phyloP scores from a whole-genome alignment of 495 filamentous ascomycete genomes.

The Podospora sp. region DNA sequence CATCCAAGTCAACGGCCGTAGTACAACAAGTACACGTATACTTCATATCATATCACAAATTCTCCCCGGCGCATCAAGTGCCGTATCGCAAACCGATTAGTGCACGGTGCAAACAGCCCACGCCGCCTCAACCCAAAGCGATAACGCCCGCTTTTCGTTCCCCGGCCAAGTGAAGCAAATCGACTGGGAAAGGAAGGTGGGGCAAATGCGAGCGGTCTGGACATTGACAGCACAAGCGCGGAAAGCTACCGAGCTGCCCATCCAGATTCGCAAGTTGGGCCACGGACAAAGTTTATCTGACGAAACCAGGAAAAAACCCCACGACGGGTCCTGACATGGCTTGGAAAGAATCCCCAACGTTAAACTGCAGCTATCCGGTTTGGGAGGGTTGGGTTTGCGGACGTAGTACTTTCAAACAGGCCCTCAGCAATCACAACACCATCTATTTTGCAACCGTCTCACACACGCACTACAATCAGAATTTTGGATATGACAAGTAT shows the following conservation, averaged over 20 bases:
- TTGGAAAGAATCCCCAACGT: background rate
- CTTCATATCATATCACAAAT: slow-evolving; percentile 4
- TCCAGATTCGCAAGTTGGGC: background rate
- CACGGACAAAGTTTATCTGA: background rate
- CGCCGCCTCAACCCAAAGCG: background rate
- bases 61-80: background rate
- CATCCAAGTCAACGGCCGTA: slow-evolving; percentile 13
- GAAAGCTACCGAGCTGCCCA: background rate
- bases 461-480: slow-evolving; percentile 2
- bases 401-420: slow-evolving; percentile 6
- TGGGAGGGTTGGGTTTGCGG: background rate
- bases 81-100: background rate
- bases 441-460: slow-evolving; percentile 1
- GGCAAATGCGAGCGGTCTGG: background rate
- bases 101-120: slow-evolving; percentile 13
- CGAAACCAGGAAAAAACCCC: background rate
- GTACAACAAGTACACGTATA: background rate
- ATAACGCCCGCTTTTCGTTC: background rate
- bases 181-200: background rate
- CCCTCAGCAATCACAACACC: background rate
- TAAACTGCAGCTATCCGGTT: background rate
- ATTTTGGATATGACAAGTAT: background rate
- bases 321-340: slow-evolving; percentile 6
- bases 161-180: background rate
- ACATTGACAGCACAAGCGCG: background rate